phyloP scores from a whole-genome alignment of 148 eudicot genomes.

The Spergularia bocconei region DNA sequence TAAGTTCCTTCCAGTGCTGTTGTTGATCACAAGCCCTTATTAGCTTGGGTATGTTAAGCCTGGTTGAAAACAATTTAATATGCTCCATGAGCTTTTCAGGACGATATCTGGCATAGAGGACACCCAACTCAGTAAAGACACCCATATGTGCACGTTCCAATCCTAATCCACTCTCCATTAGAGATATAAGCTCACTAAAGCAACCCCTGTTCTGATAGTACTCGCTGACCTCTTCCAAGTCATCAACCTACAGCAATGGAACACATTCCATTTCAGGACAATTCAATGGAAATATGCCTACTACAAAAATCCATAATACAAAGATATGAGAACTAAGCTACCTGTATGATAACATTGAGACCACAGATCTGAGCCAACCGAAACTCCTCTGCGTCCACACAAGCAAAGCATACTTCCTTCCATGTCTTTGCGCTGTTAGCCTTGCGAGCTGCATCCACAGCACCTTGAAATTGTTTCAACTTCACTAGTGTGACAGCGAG shows the following conservation, averaged over 20 bases:
- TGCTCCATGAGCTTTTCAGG: constrained; percentile 98
- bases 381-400: constrained; percentile 98
- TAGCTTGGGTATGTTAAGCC: constrained; percentile 94
- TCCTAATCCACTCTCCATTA: constrained; percentile 97
- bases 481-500: constrained; percentile 79
- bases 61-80: constrained; percentile 83
- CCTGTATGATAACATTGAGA: constrained; percentile 93
- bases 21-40: constrained; percentile 97
- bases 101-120: constrained; percentile 93
- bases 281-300: not conserved
- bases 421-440: constrained; percentile 96
- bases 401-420: constrained; percentile 98
- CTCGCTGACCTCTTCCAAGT: constrained; percentile 93
- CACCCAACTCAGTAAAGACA: constrained; percentile 93
- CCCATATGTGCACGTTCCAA: constrained; percentile 99
- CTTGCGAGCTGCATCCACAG: constrained; percentile 96
- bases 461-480: constrained; percentile 90
- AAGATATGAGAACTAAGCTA: constrained; percentile 12
- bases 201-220: constrained; percentile 98
- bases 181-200: constrained; percentile 89
- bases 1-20: constrained; percentile 95
- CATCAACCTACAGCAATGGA: constrained; percentile 64
- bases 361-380: constrained; percentile 99
- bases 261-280: constrained; percentile 4
- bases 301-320: not conserved